Percentiles rank a stretch among this genome's conserved stretches.
phyloP scores from a whole-genome alignment of 1,139 yeast species.

The Debaryomycetaceae sp. region DNA sequence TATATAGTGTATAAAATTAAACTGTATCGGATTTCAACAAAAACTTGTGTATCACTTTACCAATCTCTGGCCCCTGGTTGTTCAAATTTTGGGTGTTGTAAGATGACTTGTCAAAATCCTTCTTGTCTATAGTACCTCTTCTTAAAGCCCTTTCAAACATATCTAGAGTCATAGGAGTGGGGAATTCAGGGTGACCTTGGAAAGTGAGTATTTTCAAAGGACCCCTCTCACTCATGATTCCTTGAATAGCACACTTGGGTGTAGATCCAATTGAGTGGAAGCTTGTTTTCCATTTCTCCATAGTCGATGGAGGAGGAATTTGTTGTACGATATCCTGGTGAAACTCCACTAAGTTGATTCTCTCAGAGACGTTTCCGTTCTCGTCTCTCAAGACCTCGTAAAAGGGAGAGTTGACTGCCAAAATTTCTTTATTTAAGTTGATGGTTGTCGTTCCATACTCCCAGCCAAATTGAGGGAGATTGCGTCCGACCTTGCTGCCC shows the following conservation, averaged over 20 bases:
- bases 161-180: constrained; percentile 28
- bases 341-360: constrained; percentile 50
- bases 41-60: constrained; percentile 29
- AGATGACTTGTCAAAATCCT: constrained; percentile 22
- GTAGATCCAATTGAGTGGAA: constrained; percentile 52
- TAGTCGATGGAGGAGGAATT: constrained; percentile 34
- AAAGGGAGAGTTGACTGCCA: constrained; percentile 31
- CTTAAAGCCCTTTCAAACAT: constrained; percentile 20
- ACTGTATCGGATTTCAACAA: constrained; percentile 5
- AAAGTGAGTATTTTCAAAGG: constrained; percentile 53
- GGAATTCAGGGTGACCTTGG: constrained; percentile 91
- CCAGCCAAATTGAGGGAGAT: constrained; percentile 56
- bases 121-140: constrained; percentile 12
- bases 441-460: constrained; percentile 64
- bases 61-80: constrained; percentile 36
- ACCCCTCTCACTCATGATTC: constrained; percentile 46
- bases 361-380: constrained; percentile 10
- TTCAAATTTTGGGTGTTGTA: constrained; percentile 27
- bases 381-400: constrained; percentile 17
- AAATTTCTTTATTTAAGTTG: constrained; percentile 40
- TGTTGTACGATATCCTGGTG: constrained; percentile 67
- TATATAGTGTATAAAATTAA: not conserved
- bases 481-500: constrained; percentile 58
- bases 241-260: constrained; percentile 57
- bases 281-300: constrained; percentile 11